Conservation (phyloP, 192 early-diverging fungal genomes). For the Backusella morwellensis region DNA sequence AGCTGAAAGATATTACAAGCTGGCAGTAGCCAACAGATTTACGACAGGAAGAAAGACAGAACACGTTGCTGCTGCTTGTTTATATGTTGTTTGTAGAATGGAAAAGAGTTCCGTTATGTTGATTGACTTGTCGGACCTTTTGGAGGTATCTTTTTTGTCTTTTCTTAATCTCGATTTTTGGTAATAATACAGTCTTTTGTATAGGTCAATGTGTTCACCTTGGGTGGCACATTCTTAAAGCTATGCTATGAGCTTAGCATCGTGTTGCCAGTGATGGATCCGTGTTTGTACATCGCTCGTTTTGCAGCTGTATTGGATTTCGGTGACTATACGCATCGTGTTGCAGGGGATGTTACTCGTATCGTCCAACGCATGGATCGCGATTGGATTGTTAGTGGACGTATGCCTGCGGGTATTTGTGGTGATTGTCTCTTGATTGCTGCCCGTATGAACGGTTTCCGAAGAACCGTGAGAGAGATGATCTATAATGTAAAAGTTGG, state of each 20-base stretch:
- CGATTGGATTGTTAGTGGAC: conserved; percentile 90
- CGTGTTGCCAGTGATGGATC: conserved; percentile 81
- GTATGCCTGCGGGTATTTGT: conserved; percentile 93
- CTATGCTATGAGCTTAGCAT: conserved; percentile 40
- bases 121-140: conserved; percentile 92
- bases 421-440: conserved; percentile 89
- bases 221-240: conserved; percentile 83
- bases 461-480: conserved; percentile 80
- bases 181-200: not conserved
- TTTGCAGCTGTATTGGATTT: conserved; percentile 90
- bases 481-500: conserved; percentile 34
- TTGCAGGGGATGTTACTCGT: conserved; percentile 76
- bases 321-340: conserved; percentile 79
- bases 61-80: conserved; percentile 83
- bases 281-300: conserved; percentile 87
- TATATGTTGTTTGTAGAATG: conserved; percentile 88
- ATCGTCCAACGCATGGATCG: conserved; percentile 89
- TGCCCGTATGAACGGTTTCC: conserved; percentile 88
- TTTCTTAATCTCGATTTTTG: not conserved
- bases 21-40: conserved; percentile 79
- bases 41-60: conserved; percentile 77
- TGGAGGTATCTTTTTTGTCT: conserved; percentile 50
- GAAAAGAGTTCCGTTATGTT: conserved; percentile 89
- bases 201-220: conserved; percentile 80
- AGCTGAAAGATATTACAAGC: conserved; percentile 78